Conservation (phyloP, 75 land plant species). For the Selaginella tamariscina region DNA sequence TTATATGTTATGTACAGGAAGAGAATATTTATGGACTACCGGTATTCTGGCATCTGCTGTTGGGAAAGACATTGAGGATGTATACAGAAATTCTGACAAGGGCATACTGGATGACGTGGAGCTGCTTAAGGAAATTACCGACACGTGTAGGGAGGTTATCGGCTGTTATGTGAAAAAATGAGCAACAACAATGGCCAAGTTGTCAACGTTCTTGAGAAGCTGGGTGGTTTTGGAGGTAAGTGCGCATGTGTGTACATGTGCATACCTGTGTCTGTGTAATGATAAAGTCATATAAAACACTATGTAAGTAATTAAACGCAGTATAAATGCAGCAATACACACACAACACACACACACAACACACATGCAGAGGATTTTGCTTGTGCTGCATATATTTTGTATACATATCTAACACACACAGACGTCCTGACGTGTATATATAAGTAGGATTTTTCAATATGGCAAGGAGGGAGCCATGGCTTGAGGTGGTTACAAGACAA, state of each 20-base stretch:
- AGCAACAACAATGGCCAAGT: slow-evolving; percentile 76
- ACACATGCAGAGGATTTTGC: no score
- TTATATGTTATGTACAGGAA: no score
- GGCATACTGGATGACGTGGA: slow-evolving; percentile 86
- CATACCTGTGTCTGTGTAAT: no score
- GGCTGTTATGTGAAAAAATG: slow-evolving; percentile 63
- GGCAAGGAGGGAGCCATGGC: slow-evolving; percentile 80
- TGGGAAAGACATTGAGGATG: slow-evolving; percentile 79
- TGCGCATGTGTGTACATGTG: no score
- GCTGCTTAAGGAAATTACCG: slow-evolving; percentile 70
- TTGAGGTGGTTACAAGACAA: slow-evolving; percentile 63
- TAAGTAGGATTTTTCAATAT: slow-evolving; percentile 66
- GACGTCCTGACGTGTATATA: no score
- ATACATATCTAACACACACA: no score
- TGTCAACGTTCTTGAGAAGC: slow-evolving; percentile 62
- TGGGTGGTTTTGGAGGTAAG: slow-evolving; percentile 35
- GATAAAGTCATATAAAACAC: no score
- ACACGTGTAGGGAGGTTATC: slow-evolving; percentile 72
- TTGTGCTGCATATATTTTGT: no score
- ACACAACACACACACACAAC: no score
- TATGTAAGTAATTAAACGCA: no score
- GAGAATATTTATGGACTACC: slow-evolving; percentile 75
- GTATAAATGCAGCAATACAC: no score
- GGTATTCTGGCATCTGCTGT: slow-evolving; percentile 69
- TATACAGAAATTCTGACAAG: slow-evolving; percentile 81